Evolutionary conservation across 2,329 filamentous ascomycete species (phyloP), one percentile per base, ranked within the genome.

Genomic region (Colletotrichum orbiculare): DNA sequence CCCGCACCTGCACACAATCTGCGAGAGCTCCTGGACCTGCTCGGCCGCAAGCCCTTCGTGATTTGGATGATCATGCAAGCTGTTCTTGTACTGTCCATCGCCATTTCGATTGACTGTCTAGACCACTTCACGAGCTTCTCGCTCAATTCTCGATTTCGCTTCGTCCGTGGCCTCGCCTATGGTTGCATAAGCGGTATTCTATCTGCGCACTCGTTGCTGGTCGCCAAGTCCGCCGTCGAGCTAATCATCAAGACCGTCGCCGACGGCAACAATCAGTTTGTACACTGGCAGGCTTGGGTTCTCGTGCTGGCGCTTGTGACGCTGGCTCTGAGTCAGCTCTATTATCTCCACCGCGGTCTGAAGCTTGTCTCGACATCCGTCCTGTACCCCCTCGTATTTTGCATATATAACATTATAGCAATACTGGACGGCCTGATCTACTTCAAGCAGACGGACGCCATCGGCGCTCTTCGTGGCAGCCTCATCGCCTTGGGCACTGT

Each of bases 401-500:
- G 96, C 84, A 89, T 98, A 69, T 99, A 98, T 85, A 99, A 99
- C 83, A 97, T 99, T 73, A 94, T 98, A 73, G 96, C 96, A 69
- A 99, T 99, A 71, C 83, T 98, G 70, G 96, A 99, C 78, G 96
- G 96, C 38, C 85, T 99, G 70, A 97, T 99, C 72, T 99, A 98
- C 79, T 99, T 98, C 80, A 87, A 91, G 71, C 96, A 99, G 78
- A 91, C 91, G 57, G 90, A 93, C 69, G 85, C 92, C 60, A 88
- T 99, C 68, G 89, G 90, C 13, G 84, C 88, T 1, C 79, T 96
- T 2, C 90, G 93, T 73, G 95, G 92, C 13, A 88, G 89, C 42
- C 85, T 96, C 47, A 97, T 98, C 68, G 88, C 94, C 0, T 78
- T 99, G 2, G 96, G 96, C 10, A 98, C 95, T 0, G 83, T 89